Evolutionary conservation across 495 filamentous ascomycete species (phyloP).

Genomic region (Lepidopterella palustris): DNA sequence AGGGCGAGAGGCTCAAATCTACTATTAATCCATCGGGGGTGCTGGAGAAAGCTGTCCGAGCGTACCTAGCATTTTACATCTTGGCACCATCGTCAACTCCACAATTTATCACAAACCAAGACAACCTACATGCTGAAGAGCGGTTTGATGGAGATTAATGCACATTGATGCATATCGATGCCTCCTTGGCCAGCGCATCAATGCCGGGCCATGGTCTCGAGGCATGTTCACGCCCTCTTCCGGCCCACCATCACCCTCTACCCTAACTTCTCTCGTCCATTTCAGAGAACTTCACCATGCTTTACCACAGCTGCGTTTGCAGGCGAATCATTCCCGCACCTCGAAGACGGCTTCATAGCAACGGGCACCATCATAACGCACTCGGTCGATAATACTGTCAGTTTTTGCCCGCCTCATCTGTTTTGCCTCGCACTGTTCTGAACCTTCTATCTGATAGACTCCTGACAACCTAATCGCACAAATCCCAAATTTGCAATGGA

Average conservation of each 20-base stretch:
- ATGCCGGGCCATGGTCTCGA: not conserved
- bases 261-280: not conserved
- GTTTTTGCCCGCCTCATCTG: not conserved
- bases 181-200: not conserved
- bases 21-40: no score
- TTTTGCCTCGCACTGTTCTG: not conserved
- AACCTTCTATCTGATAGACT: not conserved
- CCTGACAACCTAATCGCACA: conserved; percentile 14
- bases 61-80: no score
- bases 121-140: no score
- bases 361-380: not conserved
- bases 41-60: no score
- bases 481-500: no score
- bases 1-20: no score
- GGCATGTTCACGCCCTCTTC: not conserved
- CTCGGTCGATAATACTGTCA: not conserved
- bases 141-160: no score
- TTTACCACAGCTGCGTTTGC: not conserved
- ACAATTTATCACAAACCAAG: no score
- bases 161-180: not conserved
- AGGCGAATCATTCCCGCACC: not conserved
- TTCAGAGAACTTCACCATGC: not conserved
- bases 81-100: not conserved
- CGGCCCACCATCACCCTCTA: no score
- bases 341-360: no score